phyloP scores from a whole-genome alignment of 2,329 filamentous ascomycete genomes.

The Beauveria rudraprayagi region DNA sequence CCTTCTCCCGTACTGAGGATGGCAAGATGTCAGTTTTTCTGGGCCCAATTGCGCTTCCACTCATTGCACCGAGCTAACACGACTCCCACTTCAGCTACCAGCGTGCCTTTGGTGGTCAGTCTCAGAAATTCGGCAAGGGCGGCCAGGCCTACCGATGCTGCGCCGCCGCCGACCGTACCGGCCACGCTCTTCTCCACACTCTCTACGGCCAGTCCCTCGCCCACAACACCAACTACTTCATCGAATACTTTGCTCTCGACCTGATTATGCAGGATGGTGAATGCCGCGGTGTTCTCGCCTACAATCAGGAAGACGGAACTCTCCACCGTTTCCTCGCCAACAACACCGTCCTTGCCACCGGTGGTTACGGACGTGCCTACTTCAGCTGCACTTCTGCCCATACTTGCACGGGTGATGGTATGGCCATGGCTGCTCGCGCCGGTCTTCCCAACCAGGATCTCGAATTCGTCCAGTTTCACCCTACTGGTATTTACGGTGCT shows the following conservation, averaged over 20 bases:
- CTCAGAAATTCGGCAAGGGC: slow-evolving; percentile 89
- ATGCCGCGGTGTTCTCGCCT: slow-evolving; percentile 92
- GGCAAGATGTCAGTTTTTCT: slow-evolving; percentile 68
- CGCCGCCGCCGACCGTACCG: slow-evolving; percentile 91
- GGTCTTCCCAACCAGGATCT: slow-evolving; percentile 98
- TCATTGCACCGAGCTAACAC: slow-evolving; percentile 10
- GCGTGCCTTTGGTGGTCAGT: slow-evolving; percentile 96
- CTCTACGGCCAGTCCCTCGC: slow-evolving; percentile 94
- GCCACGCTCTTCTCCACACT: slow-evolving; percentile 94
- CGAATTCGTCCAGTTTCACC: slow-evolving; percentile 99
- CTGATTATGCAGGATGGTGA: slow-evolving; percentile 96
- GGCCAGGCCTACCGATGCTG: slow-evolving; percentile 97
- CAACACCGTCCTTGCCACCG: slow-evolving; percentile 94
- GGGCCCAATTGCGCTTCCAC: not conserved
- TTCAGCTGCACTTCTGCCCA: slow-evolving; percentile 98
- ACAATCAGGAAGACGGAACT: slow-evolving; percentile 98
- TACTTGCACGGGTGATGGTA: slow-evolving; percentile 97
- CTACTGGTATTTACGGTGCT: slow-evolving; percentile 97
- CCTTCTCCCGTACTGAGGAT: slow-evolving; percentile 92
- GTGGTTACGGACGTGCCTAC: slow-evolving; percentile 95
- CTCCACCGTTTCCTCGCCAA: slow-evolving; percentile 94
- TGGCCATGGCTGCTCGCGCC: slow-evolving; percentile 98
- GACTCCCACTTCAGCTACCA: slow-evolving; percentile 60
- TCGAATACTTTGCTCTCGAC: slow-evolving; percentile 96
- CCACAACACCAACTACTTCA: slow-evolving; percentile 99